Percentiles rank a stretch among this genome's conserved stretches.
These are phyloP conservation scores for Fomitopsis pulvina DNA, from an alignment of 768 basidiomycete species.

Conservation along the genomic window DNA sequence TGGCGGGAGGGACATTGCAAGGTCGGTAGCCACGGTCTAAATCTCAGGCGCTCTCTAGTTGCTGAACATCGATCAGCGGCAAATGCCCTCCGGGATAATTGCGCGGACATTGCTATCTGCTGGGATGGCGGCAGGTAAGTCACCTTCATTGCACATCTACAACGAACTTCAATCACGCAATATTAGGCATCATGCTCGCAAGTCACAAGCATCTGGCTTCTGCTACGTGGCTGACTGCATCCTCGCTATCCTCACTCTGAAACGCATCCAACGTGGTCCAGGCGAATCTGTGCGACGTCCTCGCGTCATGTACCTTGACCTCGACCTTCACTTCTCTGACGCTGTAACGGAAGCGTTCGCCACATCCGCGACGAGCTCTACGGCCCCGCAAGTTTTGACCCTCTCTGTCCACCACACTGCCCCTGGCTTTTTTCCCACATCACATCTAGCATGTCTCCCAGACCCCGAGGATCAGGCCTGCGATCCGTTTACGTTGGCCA, in stretches of 20 bases:
- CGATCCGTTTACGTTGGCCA: conserved; percentile 67
- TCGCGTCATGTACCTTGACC: conserved; percentile 84
- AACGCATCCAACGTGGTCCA: conserved; percentile 25
- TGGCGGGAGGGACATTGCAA: conserved; percentile 76
- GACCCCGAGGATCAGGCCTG: conserved; percentile 27
- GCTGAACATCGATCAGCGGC: conserved; percentile 34
- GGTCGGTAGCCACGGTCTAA: conserved; percentile 10
- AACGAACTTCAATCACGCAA: not conserved
- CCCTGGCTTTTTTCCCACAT: conserved; percentile 78
- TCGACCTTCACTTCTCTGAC: conserved; percentile 91
- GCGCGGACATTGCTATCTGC: conserved; percentile 61
- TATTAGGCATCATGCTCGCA: conserved; percentile 75
- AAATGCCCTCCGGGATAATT: conserved; percentile 42
- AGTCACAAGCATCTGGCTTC: conserved; percentile 77
- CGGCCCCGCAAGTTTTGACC: conserved; percentile 37
- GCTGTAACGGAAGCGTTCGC: conserved; percentile 77
- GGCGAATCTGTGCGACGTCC: conserved; percentile 28
- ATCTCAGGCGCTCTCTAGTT: not conserved
- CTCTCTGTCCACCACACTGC: conserved; percentile 81
- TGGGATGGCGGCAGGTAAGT: conserved; percentile 87
- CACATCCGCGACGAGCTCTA: conserved; percentile 27
- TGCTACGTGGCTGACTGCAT: conserved; percentile 93
- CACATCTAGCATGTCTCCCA: conserved; percentile 44
- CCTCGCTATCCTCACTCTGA: conserved; percentile 70
- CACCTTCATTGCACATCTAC: not conserved